Base-by-base conservation (phyloP, 2,329 filamentous ascomycete species). In the Fusarium dimerum region DNA sequence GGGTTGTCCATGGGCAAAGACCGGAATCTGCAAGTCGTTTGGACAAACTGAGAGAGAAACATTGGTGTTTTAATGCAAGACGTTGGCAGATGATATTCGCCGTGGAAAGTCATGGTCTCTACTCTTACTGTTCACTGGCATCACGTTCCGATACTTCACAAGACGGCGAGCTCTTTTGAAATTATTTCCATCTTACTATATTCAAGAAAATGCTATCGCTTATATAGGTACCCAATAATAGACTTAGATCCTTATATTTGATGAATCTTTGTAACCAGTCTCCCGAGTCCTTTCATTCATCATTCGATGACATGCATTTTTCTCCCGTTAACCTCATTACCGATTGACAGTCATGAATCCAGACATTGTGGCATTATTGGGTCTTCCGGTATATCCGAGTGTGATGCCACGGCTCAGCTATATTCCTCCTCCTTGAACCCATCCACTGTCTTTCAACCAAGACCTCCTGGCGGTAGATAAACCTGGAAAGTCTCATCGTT, bases 341-440 rank as follows among this genome's bases (percentile, higher is more conserved):
- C 57, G 61, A 52, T 40, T 44, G 48, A 45, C 41, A 48, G 54
- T 43, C 47, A 40, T 43, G 34, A 34, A 45, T 43, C 26, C 43
- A 46, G 41, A 44, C 42, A 40, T 16, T 44, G 56, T 58, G 50
- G 57, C 50, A 41, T 45, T 39, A 48, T 39, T 34, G 57, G 52
- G 43, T 49, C 47, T 43, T 54, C 52, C 13, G 47, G 58, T 47
- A 54, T 26, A 47, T 49, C 57, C 56, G 40, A 47, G 53, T 51
- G 40, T 49, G 34, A 51, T 36, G 36, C 49, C 46, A 46, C 30
- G 56, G 38, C 69, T 66, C n/a, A 75, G 52, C 12, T 57, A 39
- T 68, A 61, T 3, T 63, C 63, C 54, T 72, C 69, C 40, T 69
- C 68, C 12, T 62, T 48, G 40, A 60, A 53, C 48, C 54, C 57